These are phyloP conservation scores for Penicillium olsonii DNA, from an alignment of 2,329 filamentous ascomycete species.

Conservation along the genomic window DNA sequence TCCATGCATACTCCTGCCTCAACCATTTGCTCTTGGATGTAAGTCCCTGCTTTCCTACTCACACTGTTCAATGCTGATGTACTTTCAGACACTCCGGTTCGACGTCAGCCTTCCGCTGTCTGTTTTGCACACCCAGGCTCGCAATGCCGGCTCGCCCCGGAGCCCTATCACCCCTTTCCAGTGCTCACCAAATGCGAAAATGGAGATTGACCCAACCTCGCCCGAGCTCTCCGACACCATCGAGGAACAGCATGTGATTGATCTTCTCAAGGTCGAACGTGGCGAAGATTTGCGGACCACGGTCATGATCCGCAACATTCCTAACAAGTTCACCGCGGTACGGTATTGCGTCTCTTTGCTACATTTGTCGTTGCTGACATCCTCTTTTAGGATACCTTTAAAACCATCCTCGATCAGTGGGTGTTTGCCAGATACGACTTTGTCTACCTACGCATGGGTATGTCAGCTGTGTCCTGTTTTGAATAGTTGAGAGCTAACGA, in stretches of 20 bases:
- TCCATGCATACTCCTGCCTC: constrained; percentile 2
- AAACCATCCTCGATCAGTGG: constrained; percentile 74
- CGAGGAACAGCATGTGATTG: background rate
- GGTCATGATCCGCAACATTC: constrained; percentile 89
- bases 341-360: constrained; percentile 11
- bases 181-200: background rate
- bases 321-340: constrained; percentile 74
- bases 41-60: no score
- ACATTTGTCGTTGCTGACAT: background rate
- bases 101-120: background rate
- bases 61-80: background rate
- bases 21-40: no score
- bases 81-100: background rate
- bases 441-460: constrained; percentile 84
- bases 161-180: background rate
- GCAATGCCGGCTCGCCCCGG: background rate
- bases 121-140: no score
- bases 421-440: constrained; percentile 88
- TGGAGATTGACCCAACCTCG: background rate
- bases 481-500: background rate
- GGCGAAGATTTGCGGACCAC: constrained; percentile 6
- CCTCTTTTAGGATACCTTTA: constrained; percentile 63
- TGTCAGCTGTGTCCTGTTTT: constrained; percentile 13
- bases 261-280: background rate
- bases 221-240: background rate